Conservation (phyloP, 2,329 filamentous ascomycete species). For the Graphilbum ipis-grandicollis region DNA sequence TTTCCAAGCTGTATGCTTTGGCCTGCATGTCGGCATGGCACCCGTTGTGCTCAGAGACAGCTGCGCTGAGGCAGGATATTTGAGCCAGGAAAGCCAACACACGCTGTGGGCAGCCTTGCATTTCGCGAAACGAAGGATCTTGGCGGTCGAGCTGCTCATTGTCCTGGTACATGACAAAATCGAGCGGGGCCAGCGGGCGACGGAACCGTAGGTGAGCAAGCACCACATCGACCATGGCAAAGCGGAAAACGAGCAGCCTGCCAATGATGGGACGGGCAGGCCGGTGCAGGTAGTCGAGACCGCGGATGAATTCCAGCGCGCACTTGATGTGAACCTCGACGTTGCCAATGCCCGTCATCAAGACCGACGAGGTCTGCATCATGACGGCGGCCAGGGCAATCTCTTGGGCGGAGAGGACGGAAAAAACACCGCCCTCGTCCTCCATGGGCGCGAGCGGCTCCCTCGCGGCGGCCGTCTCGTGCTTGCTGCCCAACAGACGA, state of each 20-base stretch:
- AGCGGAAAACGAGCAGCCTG: background rate
- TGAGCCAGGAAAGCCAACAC: background rate
- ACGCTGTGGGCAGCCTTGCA: background rate
- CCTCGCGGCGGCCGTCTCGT: no score
- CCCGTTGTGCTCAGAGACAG: no score
- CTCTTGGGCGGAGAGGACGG: background rate
- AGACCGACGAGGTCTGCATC: background rate
- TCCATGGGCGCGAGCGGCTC: no score
- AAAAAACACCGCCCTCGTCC: background rate
- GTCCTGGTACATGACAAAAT: background rate
- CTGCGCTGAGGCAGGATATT: background rate
- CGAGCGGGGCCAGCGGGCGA: background rate
- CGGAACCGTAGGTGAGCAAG: background rate
- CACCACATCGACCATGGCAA: background rate
- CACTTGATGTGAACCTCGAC: background rate
- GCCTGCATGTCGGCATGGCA: background rate
- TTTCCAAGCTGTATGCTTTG: background rate
- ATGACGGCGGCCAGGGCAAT: background rate
- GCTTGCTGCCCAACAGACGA: no score
- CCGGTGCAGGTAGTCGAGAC: background rate
- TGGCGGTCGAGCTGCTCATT: background rate
- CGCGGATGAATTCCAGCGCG: background rate
- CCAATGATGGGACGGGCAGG: background rate
- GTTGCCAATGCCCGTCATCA: background rate
- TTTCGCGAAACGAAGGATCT: background rate